phyloP scores from a whole-genome alignment of 192 early-diverging fungal species.

The Coemansia sp. region DNA sequence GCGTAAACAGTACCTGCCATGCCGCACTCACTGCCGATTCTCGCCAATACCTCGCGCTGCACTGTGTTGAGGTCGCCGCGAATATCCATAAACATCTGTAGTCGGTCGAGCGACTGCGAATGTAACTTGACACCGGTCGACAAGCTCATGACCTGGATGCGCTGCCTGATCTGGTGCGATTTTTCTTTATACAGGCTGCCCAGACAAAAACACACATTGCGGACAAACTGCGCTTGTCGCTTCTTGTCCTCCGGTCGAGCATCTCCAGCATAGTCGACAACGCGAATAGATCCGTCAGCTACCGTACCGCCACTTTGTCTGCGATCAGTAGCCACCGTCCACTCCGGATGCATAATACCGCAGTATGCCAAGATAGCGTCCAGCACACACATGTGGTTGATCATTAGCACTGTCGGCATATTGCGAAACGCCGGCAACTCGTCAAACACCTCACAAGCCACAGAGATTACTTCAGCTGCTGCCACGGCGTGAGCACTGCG shows the following conservation, averaged over 20 bases:
- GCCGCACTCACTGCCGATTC: slow-evolving; percentile 42
- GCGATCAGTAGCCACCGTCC: slow-evolving; percentile 33
- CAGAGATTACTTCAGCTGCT: slow-evolving; percentile 89
- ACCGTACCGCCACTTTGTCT: background rate
- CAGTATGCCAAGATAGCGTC: slow-evolving; percentile 76
- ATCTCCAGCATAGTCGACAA: background rate
- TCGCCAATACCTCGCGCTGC: slow-evolving; percentile 43
- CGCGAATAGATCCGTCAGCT: background rate
- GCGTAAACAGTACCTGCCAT: slow-evolving; percentile 28
- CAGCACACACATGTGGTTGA: slow-evolving; percentile 78
- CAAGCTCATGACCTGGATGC: slow-evolving; percentile 60
- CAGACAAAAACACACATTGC: slow-evolving; percentile 59
- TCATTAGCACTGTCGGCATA: slow-evolving; percentile 62
- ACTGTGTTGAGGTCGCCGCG: slow-evolving; percentile 55
- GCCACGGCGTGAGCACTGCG: slow-evolving; percentile 65
- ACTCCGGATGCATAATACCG: slow-evolving; percentile 61
- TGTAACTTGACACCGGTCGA: slow-evolving; percentile 63
- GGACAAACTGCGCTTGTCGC: slow-evolving; percentile 37
- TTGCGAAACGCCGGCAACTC: slow-evolving; percentile 68
- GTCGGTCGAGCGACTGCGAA: slow-evolving; percentile 63
- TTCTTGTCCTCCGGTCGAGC: slow-evolving; percentile 19
- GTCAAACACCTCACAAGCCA: slow-evolving; percentile 73
- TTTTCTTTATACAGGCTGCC: slow-evolving; percentile 65
- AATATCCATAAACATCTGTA: slow-evolving; percentile 65
- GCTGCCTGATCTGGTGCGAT: slow-evolving; percentile 29